Base-by-base conservation (phyloP, 1,284 basidiomycete species). In the Cutaneotrichosporon cutaneum region DNA sequence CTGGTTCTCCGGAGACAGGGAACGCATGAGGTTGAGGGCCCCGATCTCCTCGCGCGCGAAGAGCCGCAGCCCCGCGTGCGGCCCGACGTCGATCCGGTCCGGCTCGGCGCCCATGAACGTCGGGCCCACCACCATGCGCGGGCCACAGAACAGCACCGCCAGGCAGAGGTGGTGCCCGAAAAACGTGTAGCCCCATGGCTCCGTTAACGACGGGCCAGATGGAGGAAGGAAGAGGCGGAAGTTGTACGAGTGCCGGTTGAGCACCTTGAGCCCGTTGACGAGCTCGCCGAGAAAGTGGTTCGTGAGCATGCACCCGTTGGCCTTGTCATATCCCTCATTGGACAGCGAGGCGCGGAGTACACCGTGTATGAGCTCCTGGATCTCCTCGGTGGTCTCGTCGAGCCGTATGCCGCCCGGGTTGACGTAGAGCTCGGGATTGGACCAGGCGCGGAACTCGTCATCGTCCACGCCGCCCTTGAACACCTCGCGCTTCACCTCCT, bases 91-190 rank as follows among this genome's bases (percentile, higher is more conserved):
- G 32, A 78, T 77, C n/a, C 71, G 62, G 59, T 78, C 75, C 4
- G 76, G 75, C 59, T 78, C 76, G 18, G 76, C 76, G 22, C 75
- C 76, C 66, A 76, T 71, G 57, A 78, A 78, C 0, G 74, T 76
- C 6, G 75, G 75, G 5, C 74, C 74, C 22, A 76, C 65, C 45
- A 75, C 66, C 74, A 77, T 77, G 45, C 74, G 58, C 45, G 61
- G 64, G 3, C 75, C 74, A 21, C 71, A 73, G 56, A 78, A 75
- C 35, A 70, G 68, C 56, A 78, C 72, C 32, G 72, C 68, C 27
- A 78, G 65, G 55, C 75, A 77, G 10, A 78, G 70, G 66, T 78
- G 76, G 60, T 77, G 76, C 4, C 76, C 75, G 56, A 77, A 78
- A 64, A 78, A 75, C 8, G 70, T 70, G 53, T 60, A 78, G 0